phyloP scores from a whole-genome alignment of 176 grass and related monocot species.

The Poa annua region DNA sequence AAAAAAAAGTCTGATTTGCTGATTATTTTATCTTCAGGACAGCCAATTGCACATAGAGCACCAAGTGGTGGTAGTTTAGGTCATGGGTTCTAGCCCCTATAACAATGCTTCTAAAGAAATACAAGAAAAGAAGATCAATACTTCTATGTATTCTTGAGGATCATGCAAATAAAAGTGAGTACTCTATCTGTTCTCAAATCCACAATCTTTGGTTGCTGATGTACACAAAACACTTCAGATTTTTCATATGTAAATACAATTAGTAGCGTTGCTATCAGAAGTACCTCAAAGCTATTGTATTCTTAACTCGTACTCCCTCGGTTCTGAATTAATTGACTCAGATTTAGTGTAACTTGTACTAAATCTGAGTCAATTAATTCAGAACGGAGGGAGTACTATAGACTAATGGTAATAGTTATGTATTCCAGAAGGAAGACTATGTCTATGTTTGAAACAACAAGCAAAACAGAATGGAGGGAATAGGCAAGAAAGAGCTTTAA shows the following conservation, averaged over 20 bases:
- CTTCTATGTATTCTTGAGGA: not conserved
- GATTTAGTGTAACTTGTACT: too few species aligned
- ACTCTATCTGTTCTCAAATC: not conserved
- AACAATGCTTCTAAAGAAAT: not conserved
- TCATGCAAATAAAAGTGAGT: slow-evolving; percentile 8
- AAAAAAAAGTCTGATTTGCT: slow-evolving; percentile 19
- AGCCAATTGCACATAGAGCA: not conserved
- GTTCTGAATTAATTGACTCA: too few species aligned
- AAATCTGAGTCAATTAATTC: too few species aligned
- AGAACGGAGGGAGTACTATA: too few species aligned
- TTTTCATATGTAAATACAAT: not conserved
- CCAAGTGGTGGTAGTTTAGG: not conserved
- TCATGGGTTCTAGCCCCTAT: slow-evolving; percentile 13
- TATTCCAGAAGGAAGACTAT: not conserved
- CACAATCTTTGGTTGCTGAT: not conserved
- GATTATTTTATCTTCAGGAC: slow-evolving; percentile 9
- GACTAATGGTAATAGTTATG: not conserved
- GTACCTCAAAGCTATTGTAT: slow-evolving; percentile 4
- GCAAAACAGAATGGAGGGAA: slow-evolving; percentile 13
- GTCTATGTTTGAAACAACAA: not conserved
- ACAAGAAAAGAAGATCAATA: not conserved
- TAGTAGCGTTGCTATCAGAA: slow-evolving; percentile 10
- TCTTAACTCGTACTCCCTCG: not conserved
- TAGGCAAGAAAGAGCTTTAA: slow-evolving; percentile 34
- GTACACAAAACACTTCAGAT: not conserved